Evolutionary conservation across 257 asterid species (phyloP).

Genomic region (Galeopsis tetrahit): DNA sequence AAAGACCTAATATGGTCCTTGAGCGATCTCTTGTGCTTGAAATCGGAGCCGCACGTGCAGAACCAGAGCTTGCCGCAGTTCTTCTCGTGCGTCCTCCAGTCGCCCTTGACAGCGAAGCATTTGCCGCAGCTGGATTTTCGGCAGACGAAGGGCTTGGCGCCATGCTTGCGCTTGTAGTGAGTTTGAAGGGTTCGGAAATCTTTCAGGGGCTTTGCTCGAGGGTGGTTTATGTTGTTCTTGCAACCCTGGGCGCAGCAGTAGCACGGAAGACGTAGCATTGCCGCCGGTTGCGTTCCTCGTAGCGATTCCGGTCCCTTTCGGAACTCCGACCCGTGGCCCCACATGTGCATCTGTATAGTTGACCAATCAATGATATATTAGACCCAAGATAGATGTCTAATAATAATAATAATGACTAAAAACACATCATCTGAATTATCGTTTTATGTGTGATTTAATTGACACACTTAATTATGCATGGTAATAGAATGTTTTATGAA

Average conservation of each 20-base stretch:
- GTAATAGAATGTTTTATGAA: too few species aligned
- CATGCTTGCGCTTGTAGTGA: conserved; percentile 95
- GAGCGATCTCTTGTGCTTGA: conserved; percentile 88
- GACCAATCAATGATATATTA: neutral
- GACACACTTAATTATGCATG: too few species aligned
- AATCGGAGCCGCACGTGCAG: conserved; percentile 87
- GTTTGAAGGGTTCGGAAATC: conserved; percentile 93
- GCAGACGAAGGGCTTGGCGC: conserved; percentile 74
- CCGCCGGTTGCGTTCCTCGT: conserved; percentile 81
- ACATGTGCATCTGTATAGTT: conserved; percentile 85
- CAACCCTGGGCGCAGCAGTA: conserved; percentile 84
- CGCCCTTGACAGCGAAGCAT: conserved; percentile 85
- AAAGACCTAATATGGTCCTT: conserved; percentile 86
- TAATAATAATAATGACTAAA: too few species aligned
- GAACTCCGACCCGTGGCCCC: conserved; percentile 96
- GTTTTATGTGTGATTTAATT: too few species aligned
- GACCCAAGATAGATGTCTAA: too few species aligned
- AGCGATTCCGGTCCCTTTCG: conserved; percentile 86
- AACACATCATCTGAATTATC: too few species aligned
- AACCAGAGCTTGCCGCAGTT: conserved; percentile 94
- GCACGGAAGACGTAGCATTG: conserved; percentile 90
- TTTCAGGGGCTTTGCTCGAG: conserved; percentile 79
- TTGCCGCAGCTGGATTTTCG: conserved; percentile 68
- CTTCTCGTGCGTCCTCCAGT: conserved; percentile 94
- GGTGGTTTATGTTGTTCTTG: conserved; percentile 91